Evolutionary conservation across 805 yeast genomes (phyloP), one percentile per base, ranked within the genome.

Genomic region (Cyberlindnera galapagoensis): DNA sequence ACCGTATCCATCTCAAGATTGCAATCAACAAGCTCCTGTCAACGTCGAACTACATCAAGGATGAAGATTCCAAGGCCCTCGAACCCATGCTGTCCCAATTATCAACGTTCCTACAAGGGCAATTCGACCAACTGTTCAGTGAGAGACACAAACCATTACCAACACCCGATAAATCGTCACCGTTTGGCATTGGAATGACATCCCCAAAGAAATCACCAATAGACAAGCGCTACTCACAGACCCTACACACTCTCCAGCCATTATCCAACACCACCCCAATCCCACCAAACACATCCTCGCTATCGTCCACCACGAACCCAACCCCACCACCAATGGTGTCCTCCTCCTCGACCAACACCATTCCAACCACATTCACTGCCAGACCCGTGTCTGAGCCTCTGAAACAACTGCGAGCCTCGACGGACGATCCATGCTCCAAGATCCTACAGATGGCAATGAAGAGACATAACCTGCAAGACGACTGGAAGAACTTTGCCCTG

Each of bases 351-450:
- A n/a, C 39, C 12, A 24, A 25, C 5, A 16, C 34, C 7, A n/a
- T n/a, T n/a, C n/a, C n/a, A n/a, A n/a, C n/a, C n/a, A 20, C 39
- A 11, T 39, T 30, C 25, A 36, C 39, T 33, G 24, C 40, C 18
- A 36, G 46, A 33, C 49, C 54, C 0, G 42, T 48, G 3, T 47
- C 62, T 9, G 94, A 86, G 49, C 94, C 95, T 0, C 65, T 86
- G 43, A 83, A 84, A 47, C 92, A 84, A 46, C 59, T 88, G 40
- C 62, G 92, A 28, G 94, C 95, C 2, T 80, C 90, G 7, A 76
- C 84, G 17, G 95, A 87, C 34, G 97, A 90, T 47, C 87, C 96
- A 2, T 87, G 96, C 54, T 77, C 81, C 46, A 83, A 83, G 54
- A 80, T 90, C 15, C 61, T 92, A 28, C 94, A 84, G 49, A 85